Conservation (phyloP, 2,329 filamentous ascomycete genomes). For the Penicillium sumatraense region DNA sequence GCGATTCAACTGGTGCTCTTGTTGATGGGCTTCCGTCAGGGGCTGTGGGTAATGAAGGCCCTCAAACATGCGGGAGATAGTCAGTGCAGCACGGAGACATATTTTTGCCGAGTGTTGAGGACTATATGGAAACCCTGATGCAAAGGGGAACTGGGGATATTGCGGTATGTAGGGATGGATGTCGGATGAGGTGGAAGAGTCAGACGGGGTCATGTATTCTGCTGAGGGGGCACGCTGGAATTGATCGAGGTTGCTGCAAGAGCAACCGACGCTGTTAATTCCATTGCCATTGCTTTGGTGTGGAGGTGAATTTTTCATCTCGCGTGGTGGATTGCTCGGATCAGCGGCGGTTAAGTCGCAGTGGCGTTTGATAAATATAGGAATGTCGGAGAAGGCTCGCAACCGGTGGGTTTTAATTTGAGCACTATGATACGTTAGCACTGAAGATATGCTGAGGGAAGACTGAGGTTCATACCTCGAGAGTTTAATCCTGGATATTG, state of each 20-base stretch:
- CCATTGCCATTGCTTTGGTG: constrained; percentile 25
- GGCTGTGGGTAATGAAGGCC: constrained; percentile 44
- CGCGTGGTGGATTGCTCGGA: constrained; percentile 12
- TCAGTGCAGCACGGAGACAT: constrained; percentile 45
- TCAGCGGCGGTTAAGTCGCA: constrained; percentile 47
- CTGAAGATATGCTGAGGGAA: neutral
- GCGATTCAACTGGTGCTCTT: constrained; percentile 17
- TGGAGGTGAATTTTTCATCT: constrained; percentile 15
- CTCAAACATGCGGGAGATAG: constrained; percentile 48
- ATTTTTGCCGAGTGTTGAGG: constrained; percentile 47
- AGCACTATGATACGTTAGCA: constrained; percentile 35
- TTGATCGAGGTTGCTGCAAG: constrained; percentile 35
- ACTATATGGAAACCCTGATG: constrained; percentile 46
- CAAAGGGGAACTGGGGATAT: constrained; percentile 34
- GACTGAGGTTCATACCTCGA: constrained; percentile 38
- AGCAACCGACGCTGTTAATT: constrained; percentile 37
- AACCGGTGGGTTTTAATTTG: constrained; percentile 54
- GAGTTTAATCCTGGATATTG: constrained; percentile 50
- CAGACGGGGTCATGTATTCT: constrained; percentile 40
- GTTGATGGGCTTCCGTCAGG: constrained; percentile 24
- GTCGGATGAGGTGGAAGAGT: constrained; percentile 38
- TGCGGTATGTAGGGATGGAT: constrained; percentile 32
- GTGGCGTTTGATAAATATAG: constrained; percentile 51
- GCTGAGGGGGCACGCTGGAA: constrained; percentile 33
- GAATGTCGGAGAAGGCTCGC: constrained; percentile 51